phyloP scores from a whole-genome alignment of 2,329 filamentous ascomycete species.

The Exophiala sp. region DNA sequence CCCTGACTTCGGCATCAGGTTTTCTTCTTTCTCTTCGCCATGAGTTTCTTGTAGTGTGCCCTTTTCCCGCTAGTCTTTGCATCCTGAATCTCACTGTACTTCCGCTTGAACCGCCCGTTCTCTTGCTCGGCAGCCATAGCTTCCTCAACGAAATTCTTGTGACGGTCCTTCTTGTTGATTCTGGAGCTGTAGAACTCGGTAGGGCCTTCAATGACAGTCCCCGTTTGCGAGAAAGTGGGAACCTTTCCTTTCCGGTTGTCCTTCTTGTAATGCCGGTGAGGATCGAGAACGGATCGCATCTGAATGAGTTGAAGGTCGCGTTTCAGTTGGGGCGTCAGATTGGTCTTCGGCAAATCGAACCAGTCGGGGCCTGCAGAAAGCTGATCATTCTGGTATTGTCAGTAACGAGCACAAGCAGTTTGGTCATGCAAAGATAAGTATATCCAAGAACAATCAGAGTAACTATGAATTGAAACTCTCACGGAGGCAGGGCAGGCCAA shows the following conservation, averaged over 20 bases:
- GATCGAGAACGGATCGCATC: conserved; percentile 82
- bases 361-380: conserved; percentile 69
- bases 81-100: conserved; percentile 78
- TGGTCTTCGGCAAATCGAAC: conserved; percentile 81
- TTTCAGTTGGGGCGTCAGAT: conserved; percentile 77
- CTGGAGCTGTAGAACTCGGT: conserved; percentile 80
- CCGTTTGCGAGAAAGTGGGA: conserved; percentile 82
- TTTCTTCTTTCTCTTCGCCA: conserved; percentile 47
- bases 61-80: conserved; percentile 84
- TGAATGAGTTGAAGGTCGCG: conserved; percentile 82
- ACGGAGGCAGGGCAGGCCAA: conserved; percentile 71
- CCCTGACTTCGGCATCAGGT: conserved; percentile 3
- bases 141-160: conserved; percentile 80
- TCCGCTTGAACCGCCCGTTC: conserved; percentile 70
- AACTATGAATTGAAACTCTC: conserved; percentile 65
- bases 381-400: conserved; percentile 47
- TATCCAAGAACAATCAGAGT: conserved; percentile 49
- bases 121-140: conserved; percentile 62
- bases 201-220: conserved; percentile 79
- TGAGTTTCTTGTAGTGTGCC: conserved; percentile 75
- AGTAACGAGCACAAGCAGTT: conserved; percentile 18
- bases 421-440: conserved; percentile 12
- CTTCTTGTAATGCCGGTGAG: conserved; percentile 88
- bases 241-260: conserved; percentile 58
- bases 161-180: conserved; percentile 79